Evolutionary conservation across 1,139 yeast species (phyloP), one percentile per base, ranked within the genome.

Genomic region (Kurtzmaniella quercitrusa): DNA sequence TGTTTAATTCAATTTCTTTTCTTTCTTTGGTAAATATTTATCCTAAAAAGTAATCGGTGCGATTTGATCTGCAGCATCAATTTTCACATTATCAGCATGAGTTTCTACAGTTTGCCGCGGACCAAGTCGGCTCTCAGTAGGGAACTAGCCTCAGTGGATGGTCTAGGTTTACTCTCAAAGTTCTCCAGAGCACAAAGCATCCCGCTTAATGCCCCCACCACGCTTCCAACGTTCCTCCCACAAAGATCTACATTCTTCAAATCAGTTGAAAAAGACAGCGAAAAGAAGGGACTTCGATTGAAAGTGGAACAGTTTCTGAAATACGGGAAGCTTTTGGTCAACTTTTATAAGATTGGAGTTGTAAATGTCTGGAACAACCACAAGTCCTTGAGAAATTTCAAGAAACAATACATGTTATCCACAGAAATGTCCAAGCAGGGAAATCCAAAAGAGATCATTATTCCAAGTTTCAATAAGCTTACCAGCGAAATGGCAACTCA

Each of bases 271-370:
- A 44, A 48, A 1, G 54, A 45, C 3, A 55, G 65, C 2, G 50
- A 50, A 0, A 47, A 48, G 2, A 30, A 43, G 2, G 60, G 63
- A 0, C 0, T 54, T 0, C 12, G 42, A 1, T 53, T 74, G 39
- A 64, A 63, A 45, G 21, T 61, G 20, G 66, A 63, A 44, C 79
- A 74, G 50, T 56, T 57, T 20, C 50, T 56, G 7, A 61, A 61
- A 0, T 76, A 67, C 51, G 76, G 70, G 17, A 74, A 72, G 51
- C 47, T 61, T 0, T 48, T 76, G 39, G 53, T 70, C 28, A 49
- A 50, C 2, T 82, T 82, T 55, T 80, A 80, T 59, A 75, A 74
- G 47, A 52, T 57, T 0, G 88, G 87, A 1, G 65, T 80, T 2
- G 50, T 56, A 12, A 78, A 76, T 50, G 74, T 80, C 1, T 79